Base-by-base conservation (phyloP, 2,329 filamentous ascomycete species). In the Ascochyta koolunga region DNA sequence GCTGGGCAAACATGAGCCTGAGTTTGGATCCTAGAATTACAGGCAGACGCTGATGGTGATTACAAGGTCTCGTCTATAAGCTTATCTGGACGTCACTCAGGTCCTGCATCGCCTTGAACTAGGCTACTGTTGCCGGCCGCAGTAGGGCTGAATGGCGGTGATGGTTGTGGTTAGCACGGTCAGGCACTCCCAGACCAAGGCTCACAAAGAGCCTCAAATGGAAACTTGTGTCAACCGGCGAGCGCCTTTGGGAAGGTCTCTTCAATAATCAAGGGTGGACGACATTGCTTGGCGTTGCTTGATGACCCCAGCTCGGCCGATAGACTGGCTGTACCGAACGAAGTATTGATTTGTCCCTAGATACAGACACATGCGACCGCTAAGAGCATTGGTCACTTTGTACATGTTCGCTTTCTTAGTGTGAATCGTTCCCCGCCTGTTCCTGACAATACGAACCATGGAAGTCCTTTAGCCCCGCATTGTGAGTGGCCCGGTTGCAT, bases 1-100 rank as follows among this genome's bases (percentile, higher is more conserved):
- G 54, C 29, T 55, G 48, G 45, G 47, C 39, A 21, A 54, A 45
- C 15, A 47, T 50, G 37, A 54, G 51, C 39, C 33, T 47, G 18
- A 50, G 43, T 22, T 27, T 54, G 8, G 50, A 54, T 22, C 50
- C 50, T 8, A 48, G 50, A 13, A 54, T 54, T 8, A 54, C 50
- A 22, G 50, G 50, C 7, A 37, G 50, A 11, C 35, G 50, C 11
- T 54, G 22, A 49, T 22, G 18, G 24, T 0, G 33, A 33, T 42
- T 16, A 5, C 5, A 3, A n/a, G n/a, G n/a, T 39, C 27, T 38
- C 29, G 15, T 4, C 6, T 13, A 19, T 33, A 16, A 36, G 50
- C 16, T 32, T 48, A 29, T 29, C 13, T 16, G 9, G 18, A 38
- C 25, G 32, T 44, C 7, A 24, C 29, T 29, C 9, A 2, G 10